These are phyloP conservation scores for Botryosphaeria dothidea DNA, from an alignment of 2,329 filamentous ascomycete genomes.

Conservation along the genomic window DNA sequence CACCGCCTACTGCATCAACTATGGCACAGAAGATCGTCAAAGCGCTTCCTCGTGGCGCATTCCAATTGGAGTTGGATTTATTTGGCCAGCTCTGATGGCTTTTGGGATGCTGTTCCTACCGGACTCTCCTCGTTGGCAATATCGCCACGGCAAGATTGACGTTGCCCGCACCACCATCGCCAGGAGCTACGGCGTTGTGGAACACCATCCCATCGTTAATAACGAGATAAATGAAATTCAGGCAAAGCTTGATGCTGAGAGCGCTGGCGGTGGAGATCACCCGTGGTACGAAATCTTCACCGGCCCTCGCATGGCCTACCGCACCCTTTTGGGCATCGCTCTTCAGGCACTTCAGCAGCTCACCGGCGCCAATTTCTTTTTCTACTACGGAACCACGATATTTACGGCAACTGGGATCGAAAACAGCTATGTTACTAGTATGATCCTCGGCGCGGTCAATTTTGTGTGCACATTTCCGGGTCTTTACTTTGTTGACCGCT, in stretches of 20 bases:
- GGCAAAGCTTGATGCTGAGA: slow-evolving; percentile 55
- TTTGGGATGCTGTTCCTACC: slow-evolving; percentile 56
- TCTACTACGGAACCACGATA: slow-evolving; percentile 42
- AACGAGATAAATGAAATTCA: slow-evolving; percentile 58
- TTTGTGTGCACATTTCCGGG: slow-evolving; percentile 50
- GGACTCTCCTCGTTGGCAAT: slow-evolving; percentile 60
- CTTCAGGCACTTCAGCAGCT: slow-evolving; percentile 81
- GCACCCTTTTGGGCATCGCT: slow-evolving; percentile 62
- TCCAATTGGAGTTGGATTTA: slow-evolving; percentile 60
- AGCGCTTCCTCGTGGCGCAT: slow-evolving; percentile 62
- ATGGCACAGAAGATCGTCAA: slow-evolving; percentile 51
- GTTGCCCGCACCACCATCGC: slow-evolving; percentile 54
- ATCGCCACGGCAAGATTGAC: slow-evolving; percentile 56
- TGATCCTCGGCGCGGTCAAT: slow-evolving; percentile 52
- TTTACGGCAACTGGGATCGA: slow-evolving; percentile 20
- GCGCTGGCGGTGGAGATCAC: slow-evolving; percentile 45
- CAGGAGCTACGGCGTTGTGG: slow-evolving; percentile 56
- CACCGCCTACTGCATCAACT: slow-evolving; percentile 55
- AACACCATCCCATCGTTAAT: slow-evolving; percentile 56
- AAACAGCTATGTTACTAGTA: slow-evolving; percentile 47
- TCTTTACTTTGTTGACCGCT: slow-evolving; percentile 51
- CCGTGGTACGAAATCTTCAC: slow-evolving; percentile 70
- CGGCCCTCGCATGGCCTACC: slow-evolving; percentile 66
- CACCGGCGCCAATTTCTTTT: slow-evolving; percentile 51
- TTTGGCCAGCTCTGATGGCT: slow-evolving; percentile 57